phyloP scores from a whole-genome alignment of 1,139 yeast genomes.

The Wickerhamomyces sp. region DNA sequence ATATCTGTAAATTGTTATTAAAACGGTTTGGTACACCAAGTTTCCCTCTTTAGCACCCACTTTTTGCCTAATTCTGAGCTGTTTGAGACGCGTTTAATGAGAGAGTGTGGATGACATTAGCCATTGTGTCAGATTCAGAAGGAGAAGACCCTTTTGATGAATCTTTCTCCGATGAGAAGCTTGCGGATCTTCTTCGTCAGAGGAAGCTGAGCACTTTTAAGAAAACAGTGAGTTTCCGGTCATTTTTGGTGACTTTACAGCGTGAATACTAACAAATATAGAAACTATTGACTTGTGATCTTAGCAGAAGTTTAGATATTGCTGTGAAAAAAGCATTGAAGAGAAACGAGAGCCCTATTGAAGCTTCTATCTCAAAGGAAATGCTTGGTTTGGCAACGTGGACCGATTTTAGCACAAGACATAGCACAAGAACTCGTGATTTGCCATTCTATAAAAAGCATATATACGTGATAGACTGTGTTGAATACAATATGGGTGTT shows the following conservation, averaged over 20 bases:
- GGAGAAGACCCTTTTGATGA: conserved; percentile 7
- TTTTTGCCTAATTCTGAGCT: background rate
- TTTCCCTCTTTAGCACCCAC: too few species aligned
- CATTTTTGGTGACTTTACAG: background rate
- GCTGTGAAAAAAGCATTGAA: too few species aligned
- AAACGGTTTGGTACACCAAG: too few species aligned
- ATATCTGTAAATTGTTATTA: too few species aligned
- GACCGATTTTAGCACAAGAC: background rate
- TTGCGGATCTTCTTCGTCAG: background rate
- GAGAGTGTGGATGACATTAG: background rate
- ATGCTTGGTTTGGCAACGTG: background rate
- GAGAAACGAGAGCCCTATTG: too few species aligned
- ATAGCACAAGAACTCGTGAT: background rate
- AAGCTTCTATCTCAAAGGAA: background rate
- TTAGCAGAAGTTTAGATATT: too few species aligned
- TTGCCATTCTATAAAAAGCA: conserved; percentile 17
- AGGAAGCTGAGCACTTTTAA: background rate
- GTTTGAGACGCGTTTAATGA: background rate
- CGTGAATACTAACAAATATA: background rate
- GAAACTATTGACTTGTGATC: background rate
- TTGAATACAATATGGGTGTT: conserved; percentile 15
- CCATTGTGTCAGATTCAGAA: conserved; percentile 18
- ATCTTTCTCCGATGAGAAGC: background rate
- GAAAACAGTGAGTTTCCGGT: background rate
- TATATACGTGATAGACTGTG: conserved; percentile 22